phyloP scores from a whole-genome alignment of 139 green algal species.

The Ettlia oleoabundans region DNA sequence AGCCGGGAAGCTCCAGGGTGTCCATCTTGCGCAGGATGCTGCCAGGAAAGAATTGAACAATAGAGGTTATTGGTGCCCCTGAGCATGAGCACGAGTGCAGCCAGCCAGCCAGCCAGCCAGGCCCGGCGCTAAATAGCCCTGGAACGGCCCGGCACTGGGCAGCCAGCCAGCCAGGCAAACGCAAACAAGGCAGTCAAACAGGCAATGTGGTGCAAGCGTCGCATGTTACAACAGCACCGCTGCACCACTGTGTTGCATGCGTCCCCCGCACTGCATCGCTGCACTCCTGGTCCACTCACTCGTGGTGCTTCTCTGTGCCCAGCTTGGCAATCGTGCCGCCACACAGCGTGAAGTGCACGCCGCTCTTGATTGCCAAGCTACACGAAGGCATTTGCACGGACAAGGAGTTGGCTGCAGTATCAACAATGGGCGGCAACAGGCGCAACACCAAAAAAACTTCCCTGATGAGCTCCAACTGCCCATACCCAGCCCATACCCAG shows the following conservation, averaged over 20 bases:
- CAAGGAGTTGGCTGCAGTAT: no score
- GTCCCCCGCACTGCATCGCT: background rate
- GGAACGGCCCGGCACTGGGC: no score
- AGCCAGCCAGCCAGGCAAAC: background rate
- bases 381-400: no score
- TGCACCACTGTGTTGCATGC: no score
- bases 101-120: background rate
- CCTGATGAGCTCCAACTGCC: no score
- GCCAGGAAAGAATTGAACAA: background rate
- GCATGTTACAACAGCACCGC: no score
- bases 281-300: background rate
- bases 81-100: background rate
- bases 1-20: constrained; percentile 75
- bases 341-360: constrained; percentile 90
- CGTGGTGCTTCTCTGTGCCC: constrained; percentile 87
- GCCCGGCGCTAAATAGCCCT: no score
- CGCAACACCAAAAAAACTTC: no score
- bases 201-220: no score
- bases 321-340: constrained; percentile 72
- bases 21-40: constrained; percentile 63
- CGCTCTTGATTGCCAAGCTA: constrained; percentile 86
- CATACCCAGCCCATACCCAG: no score
- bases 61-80: background rate
- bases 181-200: background rate
- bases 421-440: no score